Base-by-base conservation (phyloP, 2,329 filamentous ascomycete genomes). In the Ilyonectria sp. region DNA sequence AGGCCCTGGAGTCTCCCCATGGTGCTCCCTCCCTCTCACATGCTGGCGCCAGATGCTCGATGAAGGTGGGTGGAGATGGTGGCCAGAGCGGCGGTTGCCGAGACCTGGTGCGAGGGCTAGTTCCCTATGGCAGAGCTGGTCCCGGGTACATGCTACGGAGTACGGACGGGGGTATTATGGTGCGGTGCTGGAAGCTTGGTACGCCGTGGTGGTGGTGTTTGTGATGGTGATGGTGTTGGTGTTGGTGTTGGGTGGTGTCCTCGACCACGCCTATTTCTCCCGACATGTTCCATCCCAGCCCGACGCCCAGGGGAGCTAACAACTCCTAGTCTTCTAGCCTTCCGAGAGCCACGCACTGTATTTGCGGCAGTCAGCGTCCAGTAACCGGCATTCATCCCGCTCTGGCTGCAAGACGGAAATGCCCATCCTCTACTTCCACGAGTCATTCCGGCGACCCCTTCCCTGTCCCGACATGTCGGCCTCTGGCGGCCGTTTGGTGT, bases 221-320 rank as follows among this genome's bases (percentile, higher is more conserved):
- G 40, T 43, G 40, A n/a, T 43, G 15, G 43, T 53, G 49, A n/a
- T 43, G 15, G 43, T 53, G 49, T 59, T 46, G 43, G 19, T 62
- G 31, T 46, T 50, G 60, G 57, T 60, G 53, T 47, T 29, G 56
- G 60, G 21, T 58, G 40, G 31, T 57, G 44, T 52, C 67, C 60
- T 55, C 60, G 57, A 37, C 50, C 63, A 74, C 56, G 54, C 61
- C 61, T 73, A 54, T 49, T 63, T 52, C 54, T 75, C 71, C 73
- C 73, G 73, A 72, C 47, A 70, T 74, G 55, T 73, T 68, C 65
- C 73, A 71, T 70, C 53, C 43, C 63, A 52, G 55, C 68, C 58
- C 63, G 50, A 56, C 17, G 29, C 26, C 15, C 46, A 57, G 46
- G 59, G 49, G 44, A 55, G 49, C 56, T 33, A 53, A 29, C 52